Percentiles rank a stretch among this genome's conserved stretches.
These are phyloP conservation scores for Bathelium albidoporum DNA, from an alignment of 495 filamentous ascomycete genomes.

Conservation along the genomic window DNA sequence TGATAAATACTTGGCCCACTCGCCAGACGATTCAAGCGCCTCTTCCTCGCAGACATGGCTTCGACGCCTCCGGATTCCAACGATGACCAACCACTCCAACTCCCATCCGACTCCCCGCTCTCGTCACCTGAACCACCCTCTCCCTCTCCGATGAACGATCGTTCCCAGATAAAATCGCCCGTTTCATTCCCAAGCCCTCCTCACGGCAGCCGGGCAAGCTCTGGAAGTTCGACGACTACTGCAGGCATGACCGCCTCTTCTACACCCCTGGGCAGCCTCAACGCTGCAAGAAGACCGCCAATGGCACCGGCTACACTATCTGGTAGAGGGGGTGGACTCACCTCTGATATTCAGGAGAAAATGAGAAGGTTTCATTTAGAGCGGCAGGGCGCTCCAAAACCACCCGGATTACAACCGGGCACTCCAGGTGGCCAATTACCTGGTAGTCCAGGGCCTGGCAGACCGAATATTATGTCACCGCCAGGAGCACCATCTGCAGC, in stretches of 20 bases:
- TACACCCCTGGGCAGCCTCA: conserved; percentile 69
- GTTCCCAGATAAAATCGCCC: not conserved
- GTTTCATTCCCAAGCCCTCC: not conserved
- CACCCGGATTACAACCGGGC: conserved; percentile 3
- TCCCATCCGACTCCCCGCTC: conserved; percentile 7
- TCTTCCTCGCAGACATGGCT: not conserved
- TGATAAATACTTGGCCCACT: not conserved
- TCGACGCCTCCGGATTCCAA: conserved; percentile 12
- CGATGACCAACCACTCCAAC: conserved; percentile 10
- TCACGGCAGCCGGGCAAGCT: not conserved
- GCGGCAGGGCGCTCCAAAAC: conserved; percentile 45
- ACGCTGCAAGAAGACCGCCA: conserved; percentile 59
- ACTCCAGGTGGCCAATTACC: not conserved
- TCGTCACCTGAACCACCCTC: conserved; percentile 10
- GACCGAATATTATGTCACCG: not conserved
- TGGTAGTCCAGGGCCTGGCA: not conserved
- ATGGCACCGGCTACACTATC: conserved; percentile 41
- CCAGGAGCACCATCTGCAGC: conserved; percentile 9
- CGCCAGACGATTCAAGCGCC: not conserved
- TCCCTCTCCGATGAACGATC: not conserved
- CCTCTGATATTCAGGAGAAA: conserved; percentile 63
- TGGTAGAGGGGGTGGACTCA: conserved; percentile 43
- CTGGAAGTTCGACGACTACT: conserved; percentile 9
- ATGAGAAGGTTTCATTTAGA: conserved; percentile 68
- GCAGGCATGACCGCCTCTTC: conserved; percentile 59